phyloP scores from a whole-genome alignment of 164 flowering plant genomes.

The Umbilicus rupestris region DNA sequence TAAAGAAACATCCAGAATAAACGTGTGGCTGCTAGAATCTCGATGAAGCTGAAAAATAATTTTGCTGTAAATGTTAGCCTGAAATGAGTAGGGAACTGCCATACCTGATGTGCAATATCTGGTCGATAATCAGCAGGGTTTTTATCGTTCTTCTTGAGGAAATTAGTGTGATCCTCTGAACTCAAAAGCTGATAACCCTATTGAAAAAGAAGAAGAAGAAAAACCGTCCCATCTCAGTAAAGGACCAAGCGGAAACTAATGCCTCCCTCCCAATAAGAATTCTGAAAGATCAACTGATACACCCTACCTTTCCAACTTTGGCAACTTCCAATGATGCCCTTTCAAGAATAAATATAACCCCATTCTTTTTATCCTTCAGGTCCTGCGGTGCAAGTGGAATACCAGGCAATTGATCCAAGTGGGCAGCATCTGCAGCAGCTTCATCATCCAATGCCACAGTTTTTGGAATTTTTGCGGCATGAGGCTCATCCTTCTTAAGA shows the following conservation, averaged over 20 bases:
- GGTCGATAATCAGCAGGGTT: slow-evolving; percentile 80
- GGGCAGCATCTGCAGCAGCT: slow-evolving; percentile 10
- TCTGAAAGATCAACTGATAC: neutral
- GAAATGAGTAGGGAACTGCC: slow-evolving; percentile 1
- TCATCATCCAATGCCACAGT: slow-evolving; percentile 14
- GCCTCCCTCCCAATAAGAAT: neutral
- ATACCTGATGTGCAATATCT: slow-evolving; percentile 83
- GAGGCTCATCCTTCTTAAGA: neutral
- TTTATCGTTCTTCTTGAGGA: slow-evolving; percentile 40
- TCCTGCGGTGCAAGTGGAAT: slow-evolving; percentile 35
- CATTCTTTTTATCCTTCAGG: slow-evolving; percentile 24
- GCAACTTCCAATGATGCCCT: slow-evolving; percentile 79
- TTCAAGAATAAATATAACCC: slow-evolving; percentile 68
- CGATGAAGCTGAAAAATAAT: neutral
- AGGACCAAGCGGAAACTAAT: neutral
- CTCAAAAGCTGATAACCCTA: slow-evolving; percentile 69
- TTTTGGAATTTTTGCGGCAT: neutral
- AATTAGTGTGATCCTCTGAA: slow-evolving; percentile 72
- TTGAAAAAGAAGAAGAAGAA: neutral
- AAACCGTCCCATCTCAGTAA: neutral
- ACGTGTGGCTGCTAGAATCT: neutral
- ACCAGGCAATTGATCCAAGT: slow-evolving; percentile 31
- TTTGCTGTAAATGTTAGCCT: neutral
- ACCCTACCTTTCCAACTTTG: slow-evolving; percentile 63
- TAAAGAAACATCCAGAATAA: neutral